Conservation (phyloP, 768 basidiomycete genomes). For the Boletus sensibilis region DNA sequence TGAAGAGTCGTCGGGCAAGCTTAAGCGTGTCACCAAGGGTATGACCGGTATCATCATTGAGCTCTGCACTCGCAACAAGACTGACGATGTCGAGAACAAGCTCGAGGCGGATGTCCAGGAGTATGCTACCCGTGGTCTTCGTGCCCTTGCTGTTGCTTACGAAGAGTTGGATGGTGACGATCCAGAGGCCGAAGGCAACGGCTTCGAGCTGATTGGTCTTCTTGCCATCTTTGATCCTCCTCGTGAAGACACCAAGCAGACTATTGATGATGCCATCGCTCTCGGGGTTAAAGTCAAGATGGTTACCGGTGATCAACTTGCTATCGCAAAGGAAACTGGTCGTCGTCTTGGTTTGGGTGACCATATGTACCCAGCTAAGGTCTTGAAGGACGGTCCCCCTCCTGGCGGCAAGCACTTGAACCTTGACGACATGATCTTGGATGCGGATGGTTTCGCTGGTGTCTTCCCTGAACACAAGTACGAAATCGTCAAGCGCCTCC, state of each 20-base stretch:
- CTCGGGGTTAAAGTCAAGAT: conserved; percentile 99
- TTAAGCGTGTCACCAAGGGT: conserved; percentile 99
- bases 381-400: conserved; percentile 94
- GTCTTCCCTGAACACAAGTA: conserved; percentile 99
- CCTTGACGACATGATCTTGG: conserved; percentile 98
- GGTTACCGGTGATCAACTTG: conserved; percentile 99
- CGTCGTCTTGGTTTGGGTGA: conserved; percentile 97
- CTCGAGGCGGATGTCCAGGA: conserved; percentile 96
- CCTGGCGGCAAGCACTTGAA: conserved; percentile 79
- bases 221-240: conserved; percentile 98
- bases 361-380: conserved; percentile 99
- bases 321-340: conserved; percentile 98
- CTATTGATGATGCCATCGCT: conserved; percentile 93
- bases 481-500: conserved; percentile 98
- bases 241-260: conserved; percentile 97
- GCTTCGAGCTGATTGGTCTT: conserved; percentile 96
- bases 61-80: conserved; percentile 97
- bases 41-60: conserved; percentile 99
- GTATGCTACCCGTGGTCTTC: conserved; percentile 93
- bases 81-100: conserved; percentile 83
- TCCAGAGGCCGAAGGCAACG: conserved; percentile 85
- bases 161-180: conserved; percentile 89
- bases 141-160: conserved; percentile 90
- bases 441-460: conserved; percentile 98
- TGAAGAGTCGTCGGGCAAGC: conserved; percentile 89